phyloP scores from a whole-genome alignment of 139 green algal species.

The Chlamydomonas sp. region DNA sequence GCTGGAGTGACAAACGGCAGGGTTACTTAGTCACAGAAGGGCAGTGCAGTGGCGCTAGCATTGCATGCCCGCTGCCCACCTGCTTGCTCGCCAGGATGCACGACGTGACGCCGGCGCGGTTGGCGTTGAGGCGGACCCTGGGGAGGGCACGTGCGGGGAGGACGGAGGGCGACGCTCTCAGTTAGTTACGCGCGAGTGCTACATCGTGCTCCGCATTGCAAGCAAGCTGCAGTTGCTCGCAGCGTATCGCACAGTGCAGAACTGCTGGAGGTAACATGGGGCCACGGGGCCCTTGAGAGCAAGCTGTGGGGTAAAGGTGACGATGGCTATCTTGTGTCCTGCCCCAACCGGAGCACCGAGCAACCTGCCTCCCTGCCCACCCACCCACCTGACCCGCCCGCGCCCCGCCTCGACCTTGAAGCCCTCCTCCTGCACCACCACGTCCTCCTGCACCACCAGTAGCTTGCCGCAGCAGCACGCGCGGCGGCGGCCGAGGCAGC shows the following conservation, averaged over 20 bases:
- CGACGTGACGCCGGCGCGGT: background rate
- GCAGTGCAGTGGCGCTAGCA: background rate
- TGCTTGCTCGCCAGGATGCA: background rate
- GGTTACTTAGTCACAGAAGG: background rate
- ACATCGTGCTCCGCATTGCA: background rate
- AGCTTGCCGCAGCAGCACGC: background rate
- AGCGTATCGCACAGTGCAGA: background rate
- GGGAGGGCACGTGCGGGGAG: background rate
- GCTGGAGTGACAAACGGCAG: too few species aligned
- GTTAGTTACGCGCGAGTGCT: background rate
- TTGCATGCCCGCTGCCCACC: background rate
- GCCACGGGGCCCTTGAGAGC: too few species aligned
- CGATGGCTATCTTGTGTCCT: too few species aligned
- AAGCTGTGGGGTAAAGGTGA: too few species aligned
- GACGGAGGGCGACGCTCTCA: background rate
- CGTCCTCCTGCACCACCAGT: slow-evolving; percentile 11
- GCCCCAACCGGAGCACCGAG: too few species aligned
- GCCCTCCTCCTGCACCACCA: slow-evolving; percentile 23
- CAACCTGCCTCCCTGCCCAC: background rate
- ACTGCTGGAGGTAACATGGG: background rate
- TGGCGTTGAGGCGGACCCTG: background rate
- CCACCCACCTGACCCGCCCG: background rate
- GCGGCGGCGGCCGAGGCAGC: background rate
- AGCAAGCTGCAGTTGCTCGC: background rate
- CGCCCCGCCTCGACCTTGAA: background rate